Base-by-base conservation (phyloP, 371 early-diverging fungal genomes). In the Mucor mucedo region DNA sequence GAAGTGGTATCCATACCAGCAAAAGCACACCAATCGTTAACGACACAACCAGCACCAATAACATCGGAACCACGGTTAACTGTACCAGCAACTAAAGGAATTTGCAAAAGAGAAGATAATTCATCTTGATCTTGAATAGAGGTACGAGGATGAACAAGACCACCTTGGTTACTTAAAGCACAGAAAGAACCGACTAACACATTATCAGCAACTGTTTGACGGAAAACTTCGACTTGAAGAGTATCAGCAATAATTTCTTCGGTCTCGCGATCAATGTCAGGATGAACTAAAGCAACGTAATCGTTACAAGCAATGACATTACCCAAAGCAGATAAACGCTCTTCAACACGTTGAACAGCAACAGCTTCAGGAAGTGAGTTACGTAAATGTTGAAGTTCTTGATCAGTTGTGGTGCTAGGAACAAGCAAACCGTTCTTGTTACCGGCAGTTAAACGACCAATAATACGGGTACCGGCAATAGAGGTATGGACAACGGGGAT, bases 271-370 rank as follows among this genome's bases (percentile, higher is more conserved):
- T 98, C 99, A 52, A 99, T 88, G 76, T 99, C 99, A 10, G 99
- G 98, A 75, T 99, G 99, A 21, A 98, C 98, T 13, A 99, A 79
- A n/a, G 99, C 99, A 52, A 97, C 96, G 73, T 99, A 95, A 77
- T 99, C 99, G 77, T 99, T 99, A 87, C 99, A 99, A 10, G 98
- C 95, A 80, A 99, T 95, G 32, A 99, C 98, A 78, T 99, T 99
- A 63, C 99, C 99, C 35, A 99, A 84, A 5, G 99, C 99, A 40
- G 99, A 98, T 27, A 99, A 84, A 55, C 99, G 91, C 83, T 99
- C 99, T 72, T 98, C 98, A 10, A 99, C 93, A 61, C 99, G 89
- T 79, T 97, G 97, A 64, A 99, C 95, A 33, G 88, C 89, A 16
- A 99, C 94, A 39, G 84, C 75, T 38, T 99, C 99, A 10, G 99